Base-by-base conservation (phyloP, 371 early-diverging fungal species). In the Dinochytrium kinnereticum region DNA sequence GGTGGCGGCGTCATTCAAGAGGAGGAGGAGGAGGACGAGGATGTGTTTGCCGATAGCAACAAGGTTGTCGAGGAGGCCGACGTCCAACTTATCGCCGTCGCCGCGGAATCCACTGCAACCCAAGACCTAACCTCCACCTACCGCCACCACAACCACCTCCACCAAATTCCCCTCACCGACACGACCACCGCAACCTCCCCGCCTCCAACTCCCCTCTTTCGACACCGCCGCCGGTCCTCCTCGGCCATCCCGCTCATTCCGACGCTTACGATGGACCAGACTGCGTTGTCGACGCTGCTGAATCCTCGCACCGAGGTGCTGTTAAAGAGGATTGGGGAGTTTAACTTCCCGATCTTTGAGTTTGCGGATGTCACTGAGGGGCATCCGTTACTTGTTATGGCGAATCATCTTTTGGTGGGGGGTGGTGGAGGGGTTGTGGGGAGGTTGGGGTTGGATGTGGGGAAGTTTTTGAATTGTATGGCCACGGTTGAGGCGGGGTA, bases 341-440 rank as follows among this genome's bases (percentile, higher is more conserved):
- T 72, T 71, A 81, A 82, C 71, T 85, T 82, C 68, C 82, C 82
- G 7, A 82, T 85, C 51, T 85, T 85, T 73, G 84, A 79, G 30
- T 82, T 83, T 57, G 77, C 72, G 17, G 30, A 71, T 30, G 69
- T 72, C 10, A 73, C 83, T 15, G 61, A 64, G 44, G 72, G 76
- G n/a, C 74, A 72, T 24, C 82, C 86, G 2, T 66, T 85, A 36
- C 55, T 78, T 28, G 76, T 76, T 10, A 24, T 85, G 74, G 72
- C 80, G 37, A 72, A 84, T 59, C 77, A 81, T 50, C 51, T 85
- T 69, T 67, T 79, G 24, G 73, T 79, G n/a, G 36, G 61, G 36
- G 61, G 61, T 33, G 3, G 3, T 30, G 61, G 36, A 15, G 61
- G 84, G 0, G 68, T 86, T 28, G 50, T 83, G 24, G 34, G 36